Evolutionary conservation across 352 stramenopile genomes (phyloP).

Genomic region (Thraustochytrium striatum): DNA sequence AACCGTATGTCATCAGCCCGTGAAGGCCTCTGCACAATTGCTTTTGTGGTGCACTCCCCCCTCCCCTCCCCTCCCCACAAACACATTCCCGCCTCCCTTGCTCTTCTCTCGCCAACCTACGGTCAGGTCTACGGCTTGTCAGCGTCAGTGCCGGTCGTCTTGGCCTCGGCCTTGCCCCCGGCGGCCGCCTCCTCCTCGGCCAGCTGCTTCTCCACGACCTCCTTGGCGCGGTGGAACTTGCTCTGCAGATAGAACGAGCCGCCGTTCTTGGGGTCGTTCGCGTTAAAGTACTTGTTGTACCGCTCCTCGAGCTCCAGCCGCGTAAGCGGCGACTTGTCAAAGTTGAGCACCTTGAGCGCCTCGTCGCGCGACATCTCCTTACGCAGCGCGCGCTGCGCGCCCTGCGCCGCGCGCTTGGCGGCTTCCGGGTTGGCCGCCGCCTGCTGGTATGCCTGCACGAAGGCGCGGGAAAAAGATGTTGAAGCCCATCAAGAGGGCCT

Average conservation of each 20-base stretch:
- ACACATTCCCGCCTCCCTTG: too few species aligned
- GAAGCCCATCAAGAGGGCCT: constrained; percentile 45
- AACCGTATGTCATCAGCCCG: too few species aligned
- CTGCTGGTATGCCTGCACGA: constrained; percentile 55
- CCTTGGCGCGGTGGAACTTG: constrained; percentile 70
- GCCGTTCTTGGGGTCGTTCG: constrained; percentile 67
- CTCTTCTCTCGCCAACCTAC: too few species aligned
- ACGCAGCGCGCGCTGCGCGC: constrained; percentile 30
- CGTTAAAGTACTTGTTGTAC: constrained; percentile 71
- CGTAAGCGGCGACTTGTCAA: constrained; percentile 30
- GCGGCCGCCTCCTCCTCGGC: constrained; percentile 52
- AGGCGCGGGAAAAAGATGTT: constrained; percentile 50
- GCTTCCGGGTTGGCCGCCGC: constrained; percentile 46
- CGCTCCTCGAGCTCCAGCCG: constrained; percentile 56
- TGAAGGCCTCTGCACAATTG: too few species aligned
- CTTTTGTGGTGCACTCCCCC: too few species aligned
- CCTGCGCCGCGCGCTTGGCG: constrained; percentile 21
- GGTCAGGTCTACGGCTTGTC: too few species aligned
- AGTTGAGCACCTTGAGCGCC: constrained; percentile 55
- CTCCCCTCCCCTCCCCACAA: too few species aligned
- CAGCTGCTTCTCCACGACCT: constrained; percentile 65
- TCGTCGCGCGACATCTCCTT: constrained; percentile 52
- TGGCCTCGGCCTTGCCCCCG: neutral
- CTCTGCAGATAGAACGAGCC: constrained; percentile 75
- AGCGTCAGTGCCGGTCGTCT: too few species aligned